Evolutionary conservation across 768 basidiomycete species (phyloP).

Genomic region (Mycena olivaceomarginata): DNA sequence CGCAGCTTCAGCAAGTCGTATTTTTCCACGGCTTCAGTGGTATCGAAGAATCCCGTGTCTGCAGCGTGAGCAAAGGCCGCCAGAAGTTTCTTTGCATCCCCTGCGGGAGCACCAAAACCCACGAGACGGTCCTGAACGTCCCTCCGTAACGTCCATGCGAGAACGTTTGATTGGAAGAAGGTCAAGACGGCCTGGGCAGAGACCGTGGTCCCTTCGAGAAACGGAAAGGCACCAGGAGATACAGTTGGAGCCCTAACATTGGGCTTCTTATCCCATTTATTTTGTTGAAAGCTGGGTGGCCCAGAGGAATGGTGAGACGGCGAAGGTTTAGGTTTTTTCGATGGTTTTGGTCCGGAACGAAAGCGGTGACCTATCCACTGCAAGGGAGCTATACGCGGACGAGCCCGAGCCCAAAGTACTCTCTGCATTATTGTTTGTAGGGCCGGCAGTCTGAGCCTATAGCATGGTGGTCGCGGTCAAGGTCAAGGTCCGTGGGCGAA

Average conservation of each 20-base stretch:
- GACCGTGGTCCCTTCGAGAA: neutral
- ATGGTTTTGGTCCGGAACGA: neutral
- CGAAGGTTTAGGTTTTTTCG: neutral
- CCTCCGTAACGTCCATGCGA: conserved; percentile 12
- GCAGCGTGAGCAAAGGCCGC: conserved; percentile 25
- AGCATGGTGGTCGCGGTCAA: neutral
- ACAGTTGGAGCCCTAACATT: neutral
- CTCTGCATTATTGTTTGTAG: conserved; percentile 26
- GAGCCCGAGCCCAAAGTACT: conserved; percentile 27
- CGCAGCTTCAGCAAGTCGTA: conserved; percentile 22
- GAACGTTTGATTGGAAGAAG: conserved; percentile 28
- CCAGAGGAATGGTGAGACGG: neutral
- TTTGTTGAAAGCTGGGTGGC: neutral
- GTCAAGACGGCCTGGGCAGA: neutral
- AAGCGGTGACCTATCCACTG: conserved; percentile 24
- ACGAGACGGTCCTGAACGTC: conserved; percentile 36
- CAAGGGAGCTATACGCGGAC: conserved; percentile 12
- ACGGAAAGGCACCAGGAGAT: neutral
- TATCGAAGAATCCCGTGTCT: conserved; percentile 21
- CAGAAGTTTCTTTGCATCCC: conserved; percentile 33
- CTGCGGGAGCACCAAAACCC: conserved; percentile 26
- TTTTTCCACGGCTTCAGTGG: conserved; percentile 22
- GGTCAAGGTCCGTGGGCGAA: no score
- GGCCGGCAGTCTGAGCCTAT: neutral
- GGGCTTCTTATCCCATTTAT: neutral